Base-by-base conservation (phyloP, 495 filamentous ascomycete genomes). In the Hyaloscypha bicolor region DNA sequence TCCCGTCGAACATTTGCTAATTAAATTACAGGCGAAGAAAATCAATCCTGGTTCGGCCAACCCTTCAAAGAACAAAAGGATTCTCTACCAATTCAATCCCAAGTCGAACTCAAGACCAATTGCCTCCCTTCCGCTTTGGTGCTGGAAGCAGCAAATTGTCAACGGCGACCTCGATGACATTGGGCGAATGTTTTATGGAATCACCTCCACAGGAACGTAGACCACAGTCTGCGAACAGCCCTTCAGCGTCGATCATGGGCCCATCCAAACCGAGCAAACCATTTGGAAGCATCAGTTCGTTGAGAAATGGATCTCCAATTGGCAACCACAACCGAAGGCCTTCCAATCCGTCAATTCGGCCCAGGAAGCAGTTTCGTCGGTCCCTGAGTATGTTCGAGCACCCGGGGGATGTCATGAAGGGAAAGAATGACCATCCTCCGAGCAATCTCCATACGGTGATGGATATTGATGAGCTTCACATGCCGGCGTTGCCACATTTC, bases 341-440 rank as follows among this genome's bases (percentile, higher is more conserved):
- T 11, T 88, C 89, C 11, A 91, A 90, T 70, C 89, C 87, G 22
- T 85, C 87, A 62, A 83, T 86, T 76, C 89, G 94, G 59, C 91
- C 93, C 16, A 87, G 93, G 68, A 97, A 96, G 75, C 91, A 92
- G 67, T 94, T 93, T 69, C 87, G 95, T 33, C 87, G 95, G 60
- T 97, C 94, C 51, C 82, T 97, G 74, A 97, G 94, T 81, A 98
- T 99, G 95, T 98, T 94, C 78, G 95, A 98, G 76, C 87, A 90
- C 73, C 90, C 94, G 0, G 91, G 86, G 63, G 95, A 98, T 74
- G 83, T 97, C 25, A 90, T 96, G 76, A 89, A 90, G 75, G 79
- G 81, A 29, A 85, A 86, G 70, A 85, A 88, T 72, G 85, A 88
- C 64, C 84, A 83, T 52, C 77, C 80, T 69, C 73, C 81, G 69